Conservation (phyloP, 768 basidiomycete genomes). For the Trametes sanguinea region DNA sequence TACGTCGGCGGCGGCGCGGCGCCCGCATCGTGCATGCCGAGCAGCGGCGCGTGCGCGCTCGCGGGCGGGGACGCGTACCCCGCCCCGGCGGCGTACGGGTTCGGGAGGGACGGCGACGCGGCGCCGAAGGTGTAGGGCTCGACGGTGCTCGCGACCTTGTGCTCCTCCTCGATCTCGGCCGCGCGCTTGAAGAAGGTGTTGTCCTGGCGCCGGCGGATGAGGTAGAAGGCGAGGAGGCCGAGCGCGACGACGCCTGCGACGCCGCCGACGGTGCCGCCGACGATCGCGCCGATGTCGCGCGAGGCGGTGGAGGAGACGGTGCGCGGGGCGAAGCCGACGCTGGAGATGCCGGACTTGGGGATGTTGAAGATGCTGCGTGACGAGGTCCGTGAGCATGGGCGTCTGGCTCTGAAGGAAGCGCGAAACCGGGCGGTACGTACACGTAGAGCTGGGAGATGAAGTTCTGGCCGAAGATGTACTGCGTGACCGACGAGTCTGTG, state of each 20-base stretch:
- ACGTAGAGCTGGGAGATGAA: conserved; percentile 32
- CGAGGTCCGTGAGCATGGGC: background rate
- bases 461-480: conserved; percentile 29
- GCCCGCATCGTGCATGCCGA: conserved; percentile 13
- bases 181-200: conserved; percentile 25
- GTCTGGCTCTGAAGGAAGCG: background rate
- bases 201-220: conserved; percentile 28
- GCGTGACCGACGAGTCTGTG: conserved; percentile 24
- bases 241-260: conserved; percentile 30
- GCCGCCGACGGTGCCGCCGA: conserved; percentile 35
- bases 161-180: conserved; percentile 26
- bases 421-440: conserved; percentile 20
- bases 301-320: conserved; percentile 15
- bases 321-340: conserved; percentile 30
- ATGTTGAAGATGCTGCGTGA: conserved; percentile 31
- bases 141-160: conserved; percentile 29
- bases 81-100: background rate
- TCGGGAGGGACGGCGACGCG: background rate
- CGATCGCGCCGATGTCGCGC: conserved; percentile 33
- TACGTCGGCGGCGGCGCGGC: conserved; percentile 27
- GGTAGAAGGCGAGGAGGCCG: conserved; percentile 30
- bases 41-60: conserved; percentile 20
- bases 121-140: conserved; percentile 30
- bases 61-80: background rate
- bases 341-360: conserved; percentile 21